Base-by-base conservation (phyloP, 148 eudicot species). In the Fagopyrum esculentum region DNA sequence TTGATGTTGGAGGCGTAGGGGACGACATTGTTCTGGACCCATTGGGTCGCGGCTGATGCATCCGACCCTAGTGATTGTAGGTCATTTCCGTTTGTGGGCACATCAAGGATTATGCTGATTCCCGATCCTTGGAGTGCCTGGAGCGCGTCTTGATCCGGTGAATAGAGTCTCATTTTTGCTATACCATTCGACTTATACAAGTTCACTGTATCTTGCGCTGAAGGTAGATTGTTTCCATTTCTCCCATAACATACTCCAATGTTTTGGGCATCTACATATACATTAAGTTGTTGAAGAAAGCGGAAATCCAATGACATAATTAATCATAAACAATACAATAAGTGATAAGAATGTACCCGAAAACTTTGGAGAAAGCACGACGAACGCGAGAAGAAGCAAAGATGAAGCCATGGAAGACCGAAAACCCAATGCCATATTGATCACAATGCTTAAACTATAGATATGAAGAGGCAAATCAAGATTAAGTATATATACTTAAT, bases 241-340 rank as follows among this genome's bases (percentile, higher is more conserved):
- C 80, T 76, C 8, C 92, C 92, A 35, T 84, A 86, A 55, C 81
- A 76, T 9, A 82, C 87, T 9, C 92, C 89, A 6, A 81, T 71
- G 15, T 64, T 64, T 50, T 76, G 15, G 30, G 80, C 74, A 54
- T 55, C 74, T 54, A 9, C 22, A 30, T 10, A 30, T 30, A 10
- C 11, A 30, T 64, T 11, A 1, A 35, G 40, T 35, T 35, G 40
- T 35, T 35, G 1, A 35, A 35, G 3, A 35, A 35, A 0, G 2
- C 40, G 3, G 2, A 35, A 35, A 35, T 2, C 40, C 40, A 2
- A 35, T 2, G 40, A 35, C 40, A 35, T 2, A 35, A 35, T 1
- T 35, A 35, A 35, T 22, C 26, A 22, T 22, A 35, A 35, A 35
- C 40, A 35, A 35, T 35, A 35, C 3, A 35, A 35, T 35, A 35